A percentile compares a stretch with the other conserved stretches of the same genome.
Evolutionary conservation across 495 filamentous ascomycete genomes (phyloP).

Genomic region (Tuber microsphaerosporum): DNA sequence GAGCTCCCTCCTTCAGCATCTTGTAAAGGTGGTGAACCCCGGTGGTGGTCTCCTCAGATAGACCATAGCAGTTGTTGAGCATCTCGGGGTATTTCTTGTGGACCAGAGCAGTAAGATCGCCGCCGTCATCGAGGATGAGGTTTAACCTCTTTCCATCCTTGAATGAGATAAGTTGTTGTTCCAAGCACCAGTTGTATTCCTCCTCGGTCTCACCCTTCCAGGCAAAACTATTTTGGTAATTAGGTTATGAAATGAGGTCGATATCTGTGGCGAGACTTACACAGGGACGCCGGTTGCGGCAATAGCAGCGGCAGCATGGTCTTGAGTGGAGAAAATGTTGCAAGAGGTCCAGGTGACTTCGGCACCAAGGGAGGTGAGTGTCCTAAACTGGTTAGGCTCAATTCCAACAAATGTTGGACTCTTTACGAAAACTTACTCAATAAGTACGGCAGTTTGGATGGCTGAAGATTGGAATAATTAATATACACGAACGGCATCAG

Average conservation of each 20-base stretch:
- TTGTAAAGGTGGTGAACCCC: constrained; percentile 98
- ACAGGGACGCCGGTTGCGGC: constrained; percentile 89
- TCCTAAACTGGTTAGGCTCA: constrained; percentile 44
- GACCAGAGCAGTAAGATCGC: constrained; percentile 91
- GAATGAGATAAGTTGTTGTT: constrained; percentile 96
- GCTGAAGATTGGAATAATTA: constrained; percentile 47
- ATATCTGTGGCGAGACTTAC: constrained; percentile 44
- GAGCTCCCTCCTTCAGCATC: constrained; percentile 87
- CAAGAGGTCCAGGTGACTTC: constrained; percentile 97
- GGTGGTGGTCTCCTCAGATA: constrained; percentile 99
- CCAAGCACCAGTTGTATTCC: constrained; percentile 99
- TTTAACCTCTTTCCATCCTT: constrained; percentile 94
- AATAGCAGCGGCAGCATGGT: constrained; percentile 96
- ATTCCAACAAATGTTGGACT: neutral
- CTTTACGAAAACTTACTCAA: constrained; percentile 50
- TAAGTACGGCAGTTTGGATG: constrained; percentile 97
- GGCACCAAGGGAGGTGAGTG: constrained; percentile 82
- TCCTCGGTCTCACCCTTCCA: constrained; percentile 99
- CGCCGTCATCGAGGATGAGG: constrained; percentile 97
- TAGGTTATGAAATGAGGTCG: neutral
- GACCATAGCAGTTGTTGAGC: constrained; percentile 94
- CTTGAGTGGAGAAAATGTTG: constrained; percentile 99
- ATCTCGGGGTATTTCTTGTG: constrained; percentile 97
- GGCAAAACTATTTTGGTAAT: constrained; percentile 58
- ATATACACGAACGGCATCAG: neutral